Evolutionary conservation across 192 early-diverging fungal genomes (phyloP).

Genomic region (Geranomyces variabilis): DNA sequence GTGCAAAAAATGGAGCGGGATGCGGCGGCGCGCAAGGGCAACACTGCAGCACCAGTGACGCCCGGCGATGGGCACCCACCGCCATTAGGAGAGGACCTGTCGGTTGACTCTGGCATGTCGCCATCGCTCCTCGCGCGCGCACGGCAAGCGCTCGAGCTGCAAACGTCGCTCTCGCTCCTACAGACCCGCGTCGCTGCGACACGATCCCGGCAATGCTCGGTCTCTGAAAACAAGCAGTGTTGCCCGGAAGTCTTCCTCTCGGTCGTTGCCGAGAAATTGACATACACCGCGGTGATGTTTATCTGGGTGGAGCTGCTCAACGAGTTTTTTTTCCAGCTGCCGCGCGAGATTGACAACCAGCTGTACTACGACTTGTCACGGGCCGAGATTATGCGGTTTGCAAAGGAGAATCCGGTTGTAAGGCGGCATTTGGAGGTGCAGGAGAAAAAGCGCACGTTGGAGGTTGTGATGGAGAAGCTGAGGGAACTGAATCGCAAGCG

Average conservation of each 20-base stretch:
- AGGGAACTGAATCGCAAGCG: constrained; percentile 15
- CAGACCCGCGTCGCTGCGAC: constrained; percentile 80
- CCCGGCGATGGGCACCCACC: neutral
- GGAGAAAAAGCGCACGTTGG: constrained; percentile 73
- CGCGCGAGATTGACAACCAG: constrained; percentile 89
- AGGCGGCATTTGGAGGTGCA: constrained; percentile 82
- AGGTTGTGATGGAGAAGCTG: constrained; percentile 26
- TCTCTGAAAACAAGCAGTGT: constrained; percentile 81
- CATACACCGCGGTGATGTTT: constrained; percentile 95
- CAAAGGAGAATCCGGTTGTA: constrained; percentile 84
- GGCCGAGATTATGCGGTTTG: constrained; percentile 84
- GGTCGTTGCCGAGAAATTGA: constrained; percentile 91
- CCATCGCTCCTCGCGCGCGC: constrained; percentile 79
- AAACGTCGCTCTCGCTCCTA: constrained; percentile 75
- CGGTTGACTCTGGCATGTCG: constrained; percentile 53
- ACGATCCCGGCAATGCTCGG: constrained; percentile 78
- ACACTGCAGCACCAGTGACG: neutral
- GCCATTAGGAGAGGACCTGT: constrained; percentile 12
- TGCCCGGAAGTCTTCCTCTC: constrained; percentile 95
- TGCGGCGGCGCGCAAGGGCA: constrained; percentile 4
- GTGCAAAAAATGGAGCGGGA: constrained; percentile 73
- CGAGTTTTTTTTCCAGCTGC: constrained; percentile 98
- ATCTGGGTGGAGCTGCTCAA: constrained; percentile 96
- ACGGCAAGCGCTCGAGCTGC: constrained; percentile 75
- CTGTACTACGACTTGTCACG: constrained; percentile 85